Conservation (phyloP, 2,329 filamentous ascomycete genomes). For the Beauveria australis region DNA sequence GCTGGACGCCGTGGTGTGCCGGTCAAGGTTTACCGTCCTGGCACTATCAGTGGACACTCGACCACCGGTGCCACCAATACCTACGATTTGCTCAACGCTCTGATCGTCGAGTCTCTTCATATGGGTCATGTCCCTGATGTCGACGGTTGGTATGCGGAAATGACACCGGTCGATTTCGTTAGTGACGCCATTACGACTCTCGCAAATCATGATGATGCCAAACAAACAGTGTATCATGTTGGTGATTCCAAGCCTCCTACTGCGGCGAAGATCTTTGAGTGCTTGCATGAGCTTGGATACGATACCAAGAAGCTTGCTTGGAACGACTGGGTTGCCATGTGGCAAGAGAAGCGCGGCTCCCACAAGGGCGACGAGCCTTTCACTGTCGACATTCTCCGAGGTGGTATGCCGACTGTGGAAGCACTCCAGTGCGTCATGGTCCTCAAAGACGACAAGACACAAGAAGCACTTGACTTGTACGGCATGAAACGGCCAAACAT, state of each 20-base stretch:
- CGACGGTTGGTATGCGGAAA: slow-evolving; percentile 69
- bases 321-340: slow-evolving; percentile 66
- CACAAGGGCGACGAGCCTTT: slow-evolving; percentile 63
- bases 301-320: slow-evolving; percentile 57
- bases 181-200: slow-evolving; percentile 66
- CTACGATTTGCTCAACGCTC: slow-evolving; percentile 67
- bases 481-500: slow-evolving; percentile 59
- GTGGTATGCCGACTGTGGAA: slow-evolving; percentile 70
- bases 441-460: slow-evolving; percentile 62
- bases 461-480: slow-evolving; percentile 45
- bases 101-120: slow-evolving; percentile 69
- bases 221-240: slow-evolving; percentile 63
- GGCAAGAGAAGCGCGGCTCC: slow-evolving; percentile 61
- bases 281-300: slow-evolving; percentile 60
- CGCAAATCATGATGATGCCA: slow-evolving; percentile 51
- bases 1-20: slow-evolving; percentile 61
- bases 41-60: slow-evolving; percentile 74
- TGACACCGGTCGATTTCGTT: slow-evolving; percentile 79
- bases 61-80: slow-evolving; percentile 66
- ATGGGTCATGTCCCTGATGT: slow-evolving; percentile 63
- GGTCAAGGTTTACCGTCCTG: slow-evolving; percentile 62
- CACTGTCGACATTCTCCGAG: slow-evolving; percentile 70
- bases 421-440: slow-evolving; percentile 64
- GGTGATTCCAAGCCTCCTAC: slow-evolving; percentile 64
- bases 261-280: slow-evolving; percentile 57